Conservation (phyloP, 768 basidiomycete genomes). For the Boletus patriciae region DNA sequence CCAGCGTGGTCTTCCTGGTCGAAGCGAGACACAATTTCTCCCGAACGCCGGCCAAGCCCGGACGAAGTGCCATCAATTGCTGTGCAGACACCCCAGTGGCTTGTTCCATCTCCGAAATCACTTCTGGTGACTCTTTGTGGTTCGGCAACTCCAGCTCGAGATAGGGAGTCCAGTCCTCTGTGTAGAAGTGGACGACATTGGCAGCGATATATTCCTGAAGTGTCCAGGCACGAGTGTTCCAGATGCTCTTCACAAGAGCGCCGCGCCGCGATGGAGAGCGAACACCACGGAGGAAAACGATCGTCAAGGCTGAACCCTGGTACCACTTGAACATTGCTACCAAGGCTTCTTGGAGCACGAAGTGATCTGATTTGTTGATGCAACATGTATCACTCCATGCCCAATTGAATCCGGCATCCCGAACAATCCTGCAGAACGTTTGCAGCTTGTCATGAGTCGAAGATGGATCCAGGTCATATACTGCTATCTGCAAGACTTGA, state of each 20-base stretch:
- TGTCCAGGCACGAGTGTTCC: slow-evolving; percentile 8
- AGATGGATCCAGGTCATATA: not conserved
- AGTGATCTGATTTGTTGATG: not conserved
- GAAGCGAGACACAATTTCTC: not conserved
- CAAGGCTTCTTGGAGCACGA: not conserved
- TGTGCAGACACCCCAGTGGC: not conserved
- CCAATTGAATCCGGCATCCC: not conserved
- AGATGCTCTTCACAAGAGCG: slow-evolving; percentile 1
- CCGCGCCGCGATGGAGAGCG: not conserved
- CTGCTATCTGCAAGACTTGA: not conserved
- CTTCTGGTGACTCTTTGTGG: not conserved
- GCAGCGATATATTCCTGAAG: not conserved
- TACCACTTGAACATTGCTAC: not conserved
- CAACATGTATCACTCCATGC: not conserved
- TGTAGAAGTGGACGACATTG: not conserved
- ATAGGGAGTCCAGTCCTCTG: not conserved
- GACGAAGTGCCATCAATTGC: not conserved
- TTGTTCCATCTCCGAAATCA: not conserved
- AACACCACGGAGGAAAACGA: not conserved
- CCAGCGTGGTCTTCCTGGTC: not conserved
- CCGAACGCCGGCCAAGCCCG: not conserved
- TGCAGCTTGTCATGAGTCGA: not conserved
- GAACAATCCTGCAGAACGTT: not conserved
- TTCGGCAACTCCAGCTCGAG: not conserved
- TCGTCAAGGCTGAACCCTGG: not conserved